Conservation (phyloP, 768 basidiomycete species). For the Mycena floridula region DNA sequence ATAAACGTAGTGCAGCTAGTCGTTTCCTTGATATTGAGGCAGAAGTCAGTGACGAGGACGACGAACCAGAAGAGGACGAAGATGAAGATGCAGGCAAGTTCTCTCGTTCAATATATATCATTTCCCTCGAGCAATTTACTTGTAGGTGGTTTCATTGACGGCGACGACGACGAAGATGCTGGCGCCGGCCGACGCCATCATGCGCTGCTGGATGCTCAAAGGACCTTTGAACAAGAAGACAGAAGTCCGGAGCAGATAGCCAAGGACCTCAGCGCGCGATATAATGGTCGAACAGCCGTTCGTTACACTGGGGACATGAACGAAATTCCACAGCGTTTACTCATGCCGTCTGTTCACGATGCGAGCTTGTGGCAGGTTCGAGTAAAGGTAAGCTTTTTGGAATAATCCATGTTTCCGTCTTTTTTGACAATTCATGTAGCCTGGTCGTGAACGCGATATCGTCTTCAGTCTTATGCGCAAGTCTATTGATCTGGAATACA, state of each 20-base stretch:
- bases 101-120: background rate
- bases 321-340: conserved; percentile 83
- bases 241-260: conserved; percentile 83
- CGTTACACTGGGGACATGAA: conserved; percentile 91
- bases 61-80: conserved; percentile 86
- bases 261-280: conserved; percentile 71
- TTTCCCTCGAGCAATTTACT: conserved; percentile 5
- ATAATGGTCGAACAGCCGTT: conserved; percentile 56
- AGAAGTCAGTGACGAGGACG: conserved; percentile 95
- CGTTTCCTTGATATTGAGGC: conserved; percentile 96
- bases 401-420: background rate
- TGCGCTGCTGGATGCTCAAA: conserved; percentile 57
- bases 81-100: conserved; percentile 53
- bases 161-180: conserved; percentile 54
- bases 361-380: conserved; percentile 94
- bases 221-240: conserved; percentile 69
- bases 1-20: conserved; percentile 58
- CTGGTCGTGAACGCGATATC: conserved; percentile 88
- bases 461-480: conserved; percentile 95
- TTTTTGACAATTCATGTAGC: conserved; percentile 34
- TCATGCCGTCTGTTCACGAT: conserved; percentile 97
- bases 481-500: conserved; percentile 78
- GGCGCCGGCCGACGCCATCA: conserved; percentile 55
- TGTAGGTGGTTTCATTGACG: conserved; percentile 68
- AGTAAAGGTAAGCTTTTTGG: conserved; percentile 62